Evolutionary conservation across 306 rosid species (phyloP).

Genomic region (Abrus precatorius): DNA sequence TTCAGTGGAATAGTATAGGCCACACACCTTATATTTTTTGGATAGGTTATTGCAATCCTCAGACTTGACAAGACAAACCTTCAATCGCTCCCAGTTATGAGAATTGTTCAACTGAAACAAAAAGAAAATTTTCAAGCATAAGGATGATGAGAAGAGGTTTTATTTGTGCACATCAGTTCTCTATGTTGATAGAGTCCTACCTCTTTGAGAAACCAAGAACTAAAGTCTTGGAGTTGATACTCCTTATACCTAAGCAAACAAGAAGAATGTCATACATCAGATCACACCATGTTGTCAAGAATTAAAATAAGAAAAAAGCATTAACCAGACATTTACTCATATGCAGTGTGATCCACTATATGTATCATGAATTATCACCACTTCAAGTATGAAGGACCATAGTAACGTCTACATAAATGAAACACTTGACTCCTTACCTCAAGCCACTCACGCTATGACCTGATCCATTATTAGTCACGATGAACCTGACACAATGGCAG

Average conservation of each 20-base stretch:
- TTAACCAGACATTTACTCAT: constrained; percentile 6
- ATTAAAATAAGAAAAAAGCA: constrained; percentile 11
- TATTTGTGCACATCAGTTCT: constrained; percentile 16
- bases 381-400: constrained; percentile 27
- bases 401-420: constrained; percentile 24
- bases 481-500: constrained; percentile 68
- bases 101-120: constrained; percentile 79
- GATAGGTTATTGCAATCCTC: constrained; percentile 81
- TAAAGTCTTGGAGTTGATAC: constrained; percentile 90
- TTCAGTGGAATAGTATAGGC: constrained; percentile 22
- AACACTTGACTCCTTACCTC: constrained; percentile 63
- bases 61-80: constrained; percentile 86
- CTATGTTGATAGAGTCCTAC: constrained; percentile 47
- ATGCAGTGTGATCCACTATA: not conserved
- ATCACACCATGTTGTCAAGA: constrained; percentile 31
- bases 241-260: constrained; percentile 84
- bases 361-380: not conserved
- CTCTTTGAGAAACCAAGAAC: constrained; percentile 94
- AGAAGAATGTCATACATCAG: constrained; percentile 36
- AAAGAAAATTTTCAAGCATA: constrained; percentile 34
- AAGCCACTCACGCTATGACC: constrained; percentile 82
- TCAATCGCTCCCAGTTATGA: constrained; percentile 81
- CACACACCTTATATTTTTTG: constrained; percentile 77
- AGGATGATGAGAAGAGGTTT: constrained; percentile 8
- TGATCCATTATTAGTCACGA: constrained; percentile 88